Conservation (phyloP, 2,329 filamentous ascomycete genomes). For the Stagonosporopsis chrysanthemi region DNA sequence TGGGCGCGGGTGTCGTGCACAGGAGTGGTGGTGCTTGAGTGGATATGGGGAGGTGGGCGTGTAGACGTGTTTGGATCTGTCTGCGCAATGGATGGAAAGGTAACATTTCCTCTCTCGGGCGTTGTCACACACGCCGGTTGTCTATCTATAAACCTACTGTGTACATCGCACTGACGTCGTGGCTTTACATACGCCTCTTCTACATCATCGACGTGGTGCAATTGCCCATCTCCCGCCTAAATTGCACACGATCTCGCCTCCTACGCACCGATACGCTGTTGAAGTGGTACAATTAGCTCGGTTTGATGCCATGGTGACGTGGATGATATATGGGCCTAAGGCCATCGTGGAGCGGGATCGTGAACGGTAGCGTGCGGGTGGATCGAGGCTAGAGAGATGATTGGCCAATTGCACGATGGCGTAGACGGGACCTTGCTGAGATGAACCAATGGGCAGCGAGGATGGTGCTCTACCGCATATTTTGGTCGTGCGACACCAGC, state of each 20-base stretch:
- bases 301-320: slow-evolving; percentile 16
- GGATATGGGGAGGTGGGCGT: not conserved
- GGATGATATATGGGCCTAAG: slow-evolving; percentile 6
- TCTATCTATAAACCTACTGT: not conserved
- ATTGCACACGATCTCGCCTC: not conserved
- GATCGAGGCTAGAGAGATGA: not conserved
- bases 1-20: not conserved
- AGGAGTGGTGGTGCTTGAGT: not conserved
- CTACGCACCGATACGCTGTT: not conserved
- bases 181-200: not conserved
- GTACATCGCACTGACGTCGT: not conserved
- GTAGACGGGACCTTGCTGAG: no score
- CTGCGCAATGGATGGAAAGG: not conserved
- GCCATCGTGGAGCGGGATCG: slow-evolving; percentile 12
- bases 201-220: slow-evolving; percentile 8
- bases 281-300: slow-evolving; percentile 9
- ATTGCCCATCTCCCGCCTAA: not conserved
- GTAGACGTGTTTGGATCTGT: not conserved
- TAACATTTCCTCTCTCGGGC: not conserved
- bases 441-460: no score
- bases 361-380: not conserved
- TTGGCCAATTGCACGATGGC: not conserved
- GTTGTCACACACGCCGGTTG: not conserved
- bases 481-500: no score
- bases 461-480: no score